phyloP scores from a whole-genome alignment of 129 eudicot genomes.

The Centaurea solstitialis region DNA sequence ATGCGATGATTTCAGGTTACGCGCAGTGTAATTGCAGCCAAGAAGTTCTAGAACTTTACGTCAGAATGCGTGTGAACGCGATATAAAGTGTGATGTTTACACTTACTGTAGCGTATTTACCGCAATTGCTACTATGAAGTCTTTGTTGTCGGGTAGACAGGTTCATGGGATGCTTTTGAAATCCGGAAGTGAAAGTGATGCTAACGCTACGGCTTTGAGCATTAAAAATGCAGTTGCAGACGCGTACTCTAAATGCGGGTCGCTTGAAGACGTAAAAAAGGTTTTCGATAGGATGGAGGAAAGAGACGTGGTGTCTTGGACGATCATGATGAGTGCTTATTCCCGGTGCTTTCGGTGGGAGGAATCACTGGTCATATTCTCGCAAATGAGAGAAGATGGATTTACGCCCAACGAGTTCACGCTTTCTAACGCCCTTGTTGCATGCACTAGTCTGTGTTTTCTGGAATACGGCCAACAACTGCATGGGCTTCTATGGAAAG shows the following conservation, averaged over 20 bases:
- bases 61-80: slow-evolving; percentile 32
- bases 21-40: slow-evolving; percentile 14
- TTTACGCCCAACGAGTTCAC: slow-evolving; percentile 39
- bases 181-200: slow-evolving; percentile 23
- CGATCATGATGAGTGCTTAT: slow-evolving; percentile 31
- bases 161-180: slow-evolving; percentile 41
- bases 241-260: slow-evolving; percentile 49
- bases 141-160: slow-evolving; percentile 32
- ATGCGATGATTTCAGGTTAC: slow-evolving; percentile 50
- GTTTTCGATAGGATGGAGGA: slow-evolving; percentile 32
- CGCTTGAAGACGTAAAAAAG: slow-evolving; percentile 38
- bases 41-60: slow-evolving; percentile 35
- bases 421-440: slow-evolving; percentile 37
- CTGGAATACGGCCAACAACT: slow-evolving; percentile 45
- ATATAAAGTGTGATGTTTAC: slow-evolving; percentile 43
- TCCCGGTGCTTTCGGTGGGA: slow-evolving; percentile 39
- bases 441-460: slow-evolving; percentile 46
- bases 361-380: slow-evolving; percentile 31
- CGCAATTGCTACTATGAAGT: slow-evolving; percentile 33
- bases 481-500: slow-evolving; percentile 41
- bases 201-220: slow-evolving; percentile 6
- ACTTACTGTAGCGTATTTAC: slow-evolving; percentile 49
- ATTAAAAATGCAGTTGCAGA: slow-evolving; percentile 42
- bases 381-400: slow-evolving; percentile 42
- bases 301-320: slow-evolving; percentile 48